Evolutionary conservation across 1,284 basidiomycete genomes (phyloP).

Genomic region (Peniophora sp.): DNA sequence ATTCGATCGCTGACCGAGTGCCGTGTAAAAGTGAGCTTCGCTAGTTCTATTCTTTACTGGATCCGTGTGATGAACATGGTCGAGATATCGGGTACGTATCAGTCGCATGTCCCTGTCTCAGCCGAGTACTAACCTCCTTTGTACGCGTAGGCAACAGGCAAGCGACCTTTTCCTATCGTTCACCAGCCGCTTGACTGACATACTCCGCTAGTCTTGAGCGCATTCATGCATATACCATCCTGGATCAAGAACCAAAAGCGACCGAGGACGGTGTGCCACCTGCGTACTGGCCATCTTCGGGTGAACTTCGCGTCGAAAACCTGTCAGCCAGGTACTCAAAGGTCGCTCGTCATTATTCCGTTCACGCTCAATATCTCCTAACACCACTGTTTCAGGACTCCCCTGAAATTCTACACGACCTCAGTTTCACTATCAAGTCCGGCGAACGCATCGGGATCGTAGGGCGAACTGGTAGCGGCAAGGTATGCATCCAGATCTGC

Average conservation of each 20-base stretch:
- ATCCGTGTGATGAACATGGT: slow-evolving; percentile 47
- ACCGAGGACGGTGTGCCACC: slow-evolving; percentile 50
- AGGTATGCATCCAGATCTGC: background rate
- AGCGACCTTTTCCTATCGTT: slow-evolving; percentile 5
- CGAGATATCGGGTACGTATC: slow-evolving; percentile 43
- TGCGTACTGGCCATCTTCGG: slow-evolving; percentile 74
- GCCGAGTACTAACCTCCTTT: slow-evolving; percentile 22
- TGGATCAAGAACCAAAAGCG: slow-evolving; percentile 62
- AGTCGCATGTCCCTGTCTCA: slow-evolving; percentile 10
- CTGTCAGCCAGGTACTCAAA: slow-evolving; percentile 49
- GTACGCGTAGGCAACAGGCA: slow-evolving; percentile 42
- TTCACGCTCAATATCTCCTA: background rate
- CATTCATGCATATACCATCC: slow-evolving; percentile 62
- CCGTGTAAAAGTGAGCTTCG: slow-evolving; percentile 55
- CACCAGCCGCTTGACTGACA: slow-evolving; percentile 32
- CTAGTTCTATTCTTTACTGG: slow-evolving; percentile 44
- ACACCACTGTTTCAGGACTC: slow-evolving; percentile 13
- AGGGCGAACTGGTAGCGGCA: background rate
- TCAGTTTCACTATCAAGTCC: slow-evolving; percentile 37
- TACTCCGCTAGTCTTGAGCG: slow-evolving; percentile 37
- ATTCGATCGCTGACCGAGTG: slow-evolving; percentile 37
- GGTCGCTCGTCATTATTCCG: background rate
- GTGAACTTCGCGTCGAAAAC: slow-evolving; percentile 55
- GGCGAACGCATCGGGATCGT: slow-evolving; percentile 43
- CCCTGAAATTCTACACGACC: slow-evolving; percentile 35